Evolutionary conservation across 1,284 basidiomycete species (phyloP).

Genomic region (Porodaedalea pini): DNA sequence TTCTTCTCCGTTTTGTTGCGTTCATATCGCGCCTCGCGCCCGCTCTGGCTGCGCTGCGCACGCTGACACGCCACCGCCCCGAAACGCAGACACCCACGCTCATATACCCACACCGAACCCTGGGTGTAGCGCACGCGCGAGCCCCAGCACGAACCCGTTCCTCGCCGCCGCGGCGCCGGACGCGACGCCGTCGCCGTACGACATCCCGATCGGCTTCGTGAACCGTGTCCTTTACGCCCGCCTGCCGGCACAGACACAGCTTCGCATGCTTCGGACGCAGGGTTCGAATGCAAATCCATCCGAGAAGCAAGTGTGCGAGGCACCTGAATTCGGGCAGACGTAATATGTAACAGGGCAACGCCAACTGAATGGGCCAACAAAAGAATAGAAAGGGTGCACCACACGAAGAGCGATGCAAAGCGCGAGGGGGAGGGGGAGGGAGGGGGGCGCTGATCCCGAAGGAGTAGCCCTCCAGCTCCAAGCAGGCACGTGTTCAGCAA

Average conservation of each 20-base stretch:
- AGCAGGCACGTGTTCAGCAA: neutral
- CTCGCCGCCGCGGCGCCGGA: conserved; percentile 41
- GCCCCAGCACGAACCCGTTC: conserved; percentile 41
- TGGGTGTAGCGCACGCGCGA: neutral
- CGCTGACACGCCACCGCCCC: conserved; percentile 26
- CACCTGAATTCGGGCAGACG: neutral
- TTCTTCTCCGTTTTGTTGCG: neutral
- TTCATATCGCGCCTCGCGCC: conserved; percentile 1
- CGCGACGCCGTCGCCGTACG: conserved; percentile 64
- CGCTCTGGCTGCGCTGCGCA: conserved; percentile 12
- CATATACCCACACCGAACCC: conserved; percentile 39
- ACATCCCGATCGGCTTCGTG: conserved; percentile 78
- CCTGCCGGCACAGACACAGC: conserved; percentile 4
- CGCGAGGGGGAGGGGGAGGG: neutral
- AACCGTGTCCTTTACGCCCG: conserved; percentile 61
- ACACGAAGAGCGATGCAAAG: too few species aligned
- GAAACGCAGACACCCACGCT: conserved; percentile 46
- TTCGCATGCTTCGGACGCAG: neutral
- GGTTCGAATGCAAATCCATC: conserved; percentile 14
- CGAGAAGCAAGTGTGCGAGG: conserved; percentile 8
- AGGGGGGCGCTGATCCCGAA: neutral
- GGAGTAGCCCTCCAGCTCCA: neutral
- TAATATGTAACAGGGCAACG: neutral
- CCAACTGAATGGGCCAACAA: too few species aligned
- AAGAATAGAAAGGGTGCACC: neutral